Conservation (phyloP, 2,329 filamentous ascomycete genomes). For the Ascochyta lentis region DNA sequence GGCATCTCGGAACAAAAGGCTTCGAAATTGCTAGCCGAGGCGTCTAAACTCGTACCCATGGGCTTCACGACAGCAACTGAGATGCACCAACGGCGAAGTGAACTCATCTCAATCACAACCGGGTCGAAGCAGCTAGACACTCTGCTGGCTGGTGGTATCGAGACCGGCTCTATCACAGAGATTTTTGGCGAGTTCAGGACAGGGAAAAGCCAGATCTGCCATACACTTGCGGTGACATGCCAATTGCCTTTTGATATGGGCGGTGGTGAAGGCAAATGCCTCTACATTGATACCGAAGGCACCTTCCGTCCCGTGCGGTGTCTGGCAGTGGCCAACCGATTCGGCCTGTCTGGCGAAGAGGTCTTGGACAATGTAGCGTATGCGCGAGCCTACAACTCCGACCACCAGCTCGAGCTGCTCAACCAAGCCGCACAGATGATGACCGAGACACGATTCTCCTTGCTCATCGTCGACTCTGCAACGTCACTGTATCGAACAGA, state of each 20-base stretch:
- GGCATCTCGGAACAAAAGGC: slow-evolving; percentile 98
- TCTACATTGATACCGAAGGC: slow-evolving; percentile 98
- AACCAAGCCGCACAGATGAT: slow-evolving; percentile 98
- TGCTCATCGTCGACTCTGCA: slow-evolving; percentile 94
- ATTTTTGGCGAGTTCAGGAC: slow-evolving; percentile 98
- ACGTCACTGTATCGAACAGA: slow-evolving; percentile 96
- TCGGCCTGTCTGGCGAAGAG: slow-evolving; percentile 93
- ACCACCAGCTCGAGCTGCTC: slow-evolving; percentile 93
- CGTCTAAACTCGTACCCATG: slow-evolving; percentile 98
- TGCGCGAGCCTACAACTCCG: slow-evolving; percentile 96
- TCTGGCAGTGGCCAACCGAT: slow-evolving; percentile 90
- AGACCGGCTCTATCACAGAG: slow-evolving; percentile 97
- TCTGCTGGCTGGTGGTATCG: slow-evolving; percentile 88
- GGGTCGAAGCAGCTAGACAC: slow-evolving; percentile 98
- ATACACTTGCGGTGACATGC: slow-evolving; percentile 97
- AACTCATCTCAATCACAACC: slow-evolving; percentile 97
- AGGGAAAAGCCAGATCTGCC: slow-evolving; percentile 98
- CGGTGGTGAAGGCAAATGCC: slow-evolving; percentile 94
- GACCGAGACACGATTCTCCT: slow-evolving; percentile 97
- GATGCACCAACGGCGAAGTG: slow-evolving; percentile 96
- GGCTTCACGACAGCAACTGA: slow-evolving; percentile 98
- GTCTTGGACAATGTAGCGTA: slow-evolving; percentile 98
- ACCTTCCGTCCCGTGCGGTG: slow-evolving; percentile 91
- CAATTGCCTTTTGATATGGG: slow-evolving; percentile 99
- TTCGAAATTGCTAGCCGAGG: slow-evolving; percentile 86